Evolutionary conservation across 108 stramenopile genomes (phyloP).

Genomic region (Nitzschia sp.): DNA sequence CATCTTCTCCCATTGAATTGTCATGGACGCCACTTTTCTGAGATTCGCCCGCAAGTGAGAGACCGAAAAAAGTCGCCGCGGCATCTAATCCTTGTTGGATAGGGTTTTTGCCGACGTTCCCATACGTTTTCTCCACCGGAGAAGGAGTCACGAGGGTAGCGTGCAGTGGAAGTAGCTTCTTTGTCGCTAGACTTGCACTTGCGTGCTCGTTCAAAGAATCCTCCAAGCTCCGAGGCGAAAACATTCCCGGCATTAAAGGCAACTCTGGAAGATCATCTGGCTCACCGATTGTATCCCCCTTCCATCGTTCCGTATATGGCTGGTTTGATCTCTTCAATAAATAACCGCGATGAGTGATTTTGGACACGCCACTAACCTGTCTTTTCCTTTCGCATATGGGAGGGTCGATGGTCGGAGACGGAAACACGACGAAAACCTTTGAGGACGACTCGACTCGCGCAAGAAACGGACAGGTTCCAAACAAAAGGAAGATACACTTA

Average conservation of each 20-base stretch:
- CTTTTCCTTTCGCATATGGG: neutral
- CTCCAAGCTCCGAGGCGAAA: neutral
- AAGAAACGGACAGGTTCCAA: neutral
- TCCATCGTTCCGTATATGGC: conserved; percentile 7
- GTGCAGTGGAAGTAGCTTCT: too few relatives aligned
- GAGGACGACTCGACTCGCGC: neutral
- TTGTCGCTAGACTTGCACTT: too few relatives aligned
- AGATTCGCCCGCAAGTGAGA: neutral
- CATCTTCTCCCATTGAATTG: neutral
- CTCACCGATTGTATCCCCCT: neutral
- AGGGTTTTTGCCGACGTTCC: conserved; percentile 8
- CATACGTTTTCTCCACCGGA: too few relatives aligned
- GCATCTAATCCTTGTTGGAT: conserved; percentile 12
- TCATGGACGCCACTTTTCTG: neutral
- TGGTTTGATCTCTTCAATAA: conserved; percentile 44
- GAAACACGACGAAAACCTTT: neutral
- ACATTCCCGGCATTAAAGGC: neutral
- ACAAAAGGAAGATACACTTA: neutral
- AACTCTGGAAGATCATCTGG: neutral
- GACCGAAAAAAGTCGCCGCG: conserved; percentile 12
- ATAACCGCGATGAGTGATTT: conserved; percentile 39
- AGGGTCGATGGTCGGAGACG: neutral
- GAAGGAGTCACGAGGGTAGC: too few relatives aligned
- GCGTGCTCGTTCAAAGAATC: neutral
- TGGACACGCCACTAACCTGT: conserved; percentile 1